Conservation (phyloP, 495 filamentous ascomycete genomes). For the Trichoderma parareesei region DNA sequence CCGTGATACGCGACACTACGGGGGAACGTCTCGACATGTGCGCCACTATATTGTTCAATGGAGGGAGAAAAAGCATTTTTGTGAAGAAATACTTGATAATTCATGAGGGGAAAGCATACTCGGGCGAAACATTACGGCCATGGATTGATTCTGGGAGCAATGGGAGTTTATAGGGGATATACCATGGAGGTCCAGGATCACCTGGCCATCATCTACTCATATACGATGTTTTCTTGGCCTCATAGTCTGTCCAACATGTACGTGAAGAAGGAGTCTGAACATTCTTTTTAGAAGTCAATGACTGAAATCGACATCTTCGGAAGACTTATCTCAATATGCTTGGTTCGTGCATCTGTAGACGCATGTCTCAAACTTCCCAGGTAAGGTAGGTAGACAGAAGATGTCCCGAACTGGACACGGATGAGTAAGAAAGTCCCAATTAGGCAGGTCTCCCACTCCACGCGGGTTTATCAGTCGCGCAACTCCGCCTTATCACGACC, state of each 20-base stretch:
- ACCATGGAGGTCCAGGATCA: background rate
- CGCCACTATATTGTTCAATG: too few species aligned
- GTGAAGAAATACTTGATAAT: too few species aligned
- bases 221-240: too few species aligned
- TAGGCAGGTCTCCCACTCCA: background rate
- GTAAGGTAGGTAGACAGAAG: background rate
- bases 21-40: too few species aligned
- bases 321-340: background rate
- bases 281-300: background rate
- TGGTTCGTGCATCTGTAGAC: too few species aligned
- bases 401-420: background rate
- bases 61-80: too few species aligned
- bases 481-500: background rate
- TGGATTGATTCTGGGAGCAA: slow-evolving; percentile 1
- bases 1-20: background rate
- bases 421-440: background rate
- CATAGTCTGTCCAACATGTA: too few species aligned
- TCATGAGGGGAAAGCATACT: background rate
- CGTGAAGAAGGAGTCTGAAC: too few species aligned
- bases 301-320: background rate
- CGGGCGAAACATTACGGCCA: background rate
- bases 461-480: background rate
- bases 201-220: background rate
- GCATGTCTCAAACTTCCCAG: too few species aligned
- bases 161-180: background rate